Base-by-base conservation (phyloP, 371 early-diverging fungal species). In the Entomophthora muscae region DNA sequence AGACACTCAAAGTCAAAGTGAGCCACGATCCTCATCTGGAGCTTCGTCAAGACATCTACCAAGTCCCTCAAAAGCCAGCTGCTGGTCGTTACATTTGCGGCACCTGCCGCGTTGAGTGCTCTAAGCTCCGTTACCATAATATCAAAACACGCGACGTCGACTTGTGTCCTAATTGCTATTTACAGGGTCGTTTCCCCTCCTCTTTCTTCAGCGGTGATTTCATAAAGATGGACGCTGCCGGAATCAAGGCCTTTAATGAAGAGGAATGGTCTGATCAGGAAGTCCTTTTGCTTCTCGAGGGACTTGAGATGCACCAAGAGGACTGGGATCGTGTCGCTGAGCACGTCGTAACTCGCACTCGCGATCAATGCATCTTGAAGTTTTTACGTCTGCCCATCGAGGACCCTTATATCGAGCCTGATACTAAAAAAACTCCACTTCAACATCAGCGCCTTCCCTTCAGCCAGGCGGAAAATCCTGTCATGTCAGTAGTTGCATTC, bases 351-450 rank as follows among this genome's bases (percentile, higher is more conserved):
- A 93, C 93, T 32, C 85, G 90, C 55, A 83, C 89, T 13, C 80
- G 89, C 53, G 95, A 95, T 61, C 88, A 95, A 70, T 99, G 99
- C 68, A 83, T 99, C 27, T 76, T 88, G 58, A 85, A 93, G 54
- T 99, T 99, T 70, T 74, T 98, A 54, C 87, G 92, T 72, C 74
- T 99, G 69, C 98, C 98, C 1, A 94, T 98, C 57, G 90, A 91
- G 66, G 97, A 98, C 61, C 86, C 89, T 3, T 91, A 88, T 68
- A 66, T 88, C n/a, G 69, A 64, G 13, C 10, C 62, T 52, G 66
- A 52, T 42, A 51, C 21, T n/a, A 71, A 42, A 66, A 63, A 71
- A 3, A 75, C 79, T 55, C 78, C 81, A 1, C 68, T 84, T 33
- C 78, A 80, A 65, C 88, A 79, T 71, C 77, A 87, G 52, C 76